phyloP scores from a whole-genome alignment of 257 asterid genomes.

The Nicotiana otophora region DNA sequence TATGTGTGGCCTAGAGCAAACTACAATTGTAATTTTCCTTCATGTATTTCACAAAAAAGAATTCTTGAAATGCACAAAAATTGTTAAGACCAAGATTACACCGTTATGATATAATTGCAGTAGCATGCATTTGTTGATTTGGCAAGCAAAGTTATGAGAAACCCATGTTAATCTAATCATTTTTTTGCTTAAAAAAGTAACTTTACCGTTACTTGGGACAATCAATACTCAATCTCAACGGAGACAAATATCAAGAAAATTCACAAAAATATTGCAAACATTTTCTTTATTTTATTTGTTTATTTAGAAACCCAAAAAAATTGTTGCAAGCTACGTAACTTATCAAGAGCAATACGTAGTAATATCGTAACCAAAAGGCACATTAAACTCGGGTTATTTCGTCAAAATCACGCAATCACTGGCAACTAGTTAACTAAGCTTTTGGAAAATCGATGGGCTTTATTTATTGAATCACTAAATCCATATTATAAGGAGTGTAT shows the following conservation, averaged over 20 bases:
- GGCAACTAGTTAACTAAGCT: background rate
- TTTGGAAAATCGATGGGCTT: background rate
- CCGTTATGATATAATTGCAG: constrained; percentile 3
- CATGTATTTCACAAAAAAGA: background rate
- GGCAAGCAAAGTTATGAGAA: constrained; percentile 1
- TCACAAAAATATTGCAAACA: background rate
- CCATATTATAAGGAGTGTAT: background rate
- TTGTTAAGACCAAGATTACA: background rate
- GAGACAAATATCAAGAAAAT: background rate
- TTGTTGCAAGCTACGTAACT: background rate
- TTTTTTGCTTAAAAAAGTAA: background rate
- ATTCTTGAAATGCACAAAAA: background rate
- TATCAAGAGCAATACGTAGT: background rate
- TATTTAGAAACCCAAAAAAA: background rate
- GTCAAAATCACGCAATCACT: background rate
- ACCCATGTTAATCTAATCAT: constrained; percentile 9
- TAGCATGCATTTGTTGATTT: background rate
- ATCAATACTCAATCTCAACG: constrained; percentile 4
- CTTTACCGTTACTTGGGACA: constrained; percentile 10
- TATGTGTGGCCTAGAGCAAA: background rate
- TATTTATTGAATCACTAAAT: background rate
- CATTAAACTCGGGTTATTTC: background rate
- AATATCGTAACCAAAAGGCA: constrained; percentile 1
- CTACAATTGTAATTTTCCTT: background rate
- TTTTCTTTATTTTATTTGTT: background rate